Conservation (phyloP, 2,329 filamentous ascomycete species). For the Exutisphaerella laricina region DNA sequence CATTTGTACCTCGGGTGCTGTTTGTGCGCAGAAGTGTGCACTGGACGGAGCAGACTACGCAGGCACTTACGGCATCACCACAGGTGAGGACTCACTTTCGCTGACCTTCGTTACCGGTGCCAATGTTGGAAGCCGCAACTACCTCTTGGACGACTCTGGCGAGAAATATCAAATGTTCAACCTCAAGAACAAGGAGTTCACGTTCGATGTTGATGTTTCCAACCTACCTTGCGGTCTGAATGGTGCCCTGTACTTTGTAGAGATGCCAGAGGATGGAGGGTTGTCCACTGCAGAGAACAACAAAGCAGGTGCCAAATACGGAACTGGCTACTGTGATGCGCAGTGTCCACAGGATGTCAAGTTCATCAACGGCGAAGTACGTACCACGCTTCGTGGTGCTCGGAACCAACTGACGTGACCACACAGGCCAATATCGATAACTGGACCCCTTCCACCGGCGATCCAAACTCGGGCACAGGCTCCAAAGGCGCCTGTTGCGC, state of each 20-base stretch:
- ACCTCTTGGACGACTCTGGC: slow-evolving; percentile 53
- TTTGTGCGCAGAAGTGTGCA: slow-evolving; percentile 52
- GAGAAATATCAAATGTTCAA: slow-evolving; percentile 61
- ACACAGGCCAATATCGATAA: slow-evolving; percentile 43
- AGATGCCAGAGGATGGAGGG: slow-evolving; percentile 60
- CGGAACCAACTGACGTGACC: not conserved
- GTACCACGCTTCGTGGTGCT: not conserved
- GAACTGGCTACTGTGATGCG: slow-evolving; percentile 53
- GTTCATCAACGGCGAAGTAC: slow-evolving; percentile 27
- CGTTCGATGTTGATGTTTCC: slow-evolving; percentile 67
- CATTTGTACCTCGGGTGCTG: slow-evolving; percentile 36
- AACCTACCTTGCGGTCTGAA: slow-evolving; percentile 64
- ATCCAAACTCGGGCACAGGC: slow-evolving; percentile 27
- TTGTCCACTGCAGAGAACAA: slow-evolving; percentile 43
- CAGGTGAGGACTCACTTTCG: slow-evolving; percentile 45
- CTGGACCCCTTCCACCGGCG: slow-evolving; percentile 23
- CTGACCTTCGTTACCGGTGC: slow-evolving; percentile 41
- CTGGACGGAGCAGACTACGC: slow-evolving; percentile 53
- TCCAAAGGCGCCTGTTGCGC: slow-evolving; percentile 58
- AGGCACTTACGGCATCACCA: slow-evolving; percentile 51
- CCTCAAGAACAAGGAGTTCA: slow-evolving; percentile 63
- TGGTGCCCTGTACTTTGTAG: slow-evolving; percentile 62
- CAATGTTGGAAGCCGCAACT: slow-evolving; percentile 48
- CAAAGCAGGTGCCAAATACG: slow-evolving; percentile 40
- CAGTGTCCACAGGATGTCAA: slow-evolving; percentile 40